Conservation (phyloP, 2,329 filamentous ascomycete species). For the Calycina herbarum region DNA sequence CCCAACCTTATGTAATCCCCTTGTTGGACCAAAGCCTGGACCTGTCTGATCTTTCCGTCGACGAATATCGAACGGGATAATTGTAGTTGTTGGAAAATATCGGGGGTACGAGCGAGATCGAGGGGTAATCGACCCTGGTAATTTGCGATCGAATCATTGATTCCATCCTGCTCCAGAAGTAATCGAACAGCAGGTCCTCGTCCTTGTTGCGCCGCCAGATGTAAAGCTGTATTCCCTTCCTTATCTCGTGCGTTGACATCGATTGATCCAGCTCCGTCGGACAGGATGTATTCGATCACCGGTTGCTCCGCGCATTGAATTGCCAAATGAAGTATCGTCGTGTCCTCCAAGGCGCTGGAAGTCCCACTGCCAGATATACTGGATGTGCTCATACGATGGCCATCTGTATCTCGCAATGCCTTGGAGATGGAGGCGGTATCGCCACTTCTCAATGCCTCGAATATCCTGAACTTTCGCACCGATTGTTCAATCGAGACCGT, state of each 20-base stretch:
- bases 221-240: slow-evolving; percentile 91
- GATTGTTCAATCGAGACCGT: slow-evolving; percentile 78
- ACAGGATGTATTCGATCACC: slow-evolving; percentile 93
- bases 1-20: slow-evolving; percentile 78
- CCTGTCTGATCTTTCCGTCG: slow-evolving; percentile 79
- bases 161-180: slow-evolving; percentile 75
- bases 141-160: slow-evolving; percentile 89
- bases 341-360: slow-evolving; percentile 66
- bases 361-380: slow-evolving; percentile 35
- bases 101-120: slow-evolving; percentile 85
- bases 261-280: slow-evolving; percentile 63
- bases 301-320: slow-evolving; percentile 93
- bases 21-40: slow-evolving; percentile 73
- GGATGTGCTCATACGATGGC: slow-evolving; percentile 44
- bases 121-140: slow-evolving; percentile 81
- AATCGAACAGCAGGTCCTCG: slow-evolving; percentile 78
- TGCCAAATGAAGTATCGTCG: slow-evolving; percentile 86
- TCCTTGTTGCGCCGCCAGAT: slow-evolving; percentile 82
- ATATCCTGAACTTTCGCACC: slow-evolving; percentile 89
- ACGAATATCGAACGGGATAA: slow-evolving; percentile 86
- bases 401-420: slow-evolving; percentile 67
- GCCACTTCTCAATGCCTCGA: slow-evolving; percentile 86
- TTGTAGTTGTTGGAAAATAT: slow-evolving; percentile 94
- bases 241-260: slow-evolving; percentile 90
- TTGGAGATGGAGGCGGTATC: slow-evolving; percentile 89